These are phyloP conservation scores for Silene uniflora DNA, from an alignment of 148 eudicot species.

Conservation along the genomic window DNA sequence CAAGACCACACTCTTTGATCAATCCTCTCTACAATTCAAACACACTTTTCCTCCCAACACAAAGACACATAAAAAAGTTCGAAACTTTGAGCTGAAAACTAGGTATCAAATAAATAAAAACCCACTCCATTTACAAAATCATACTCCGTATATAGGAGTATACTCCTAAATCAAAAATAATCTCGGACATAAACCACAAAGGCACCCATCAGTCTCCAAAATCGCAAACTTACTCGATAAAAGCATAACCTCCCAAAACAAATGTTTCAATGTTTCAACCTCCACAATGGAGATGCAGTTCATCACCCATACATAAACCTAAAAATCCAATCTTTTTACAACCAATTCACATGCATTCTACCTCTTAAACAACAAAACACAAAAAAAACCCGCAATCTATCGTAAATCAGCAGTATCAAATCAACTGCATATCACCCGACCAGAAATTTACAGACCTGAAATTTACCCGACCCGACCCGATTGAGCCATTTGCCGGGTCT, in stretches of 20 bases:
- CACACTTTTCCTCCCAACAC: neutral
- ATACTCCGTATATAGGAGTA: no score
- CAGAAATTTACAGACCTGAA: no score
- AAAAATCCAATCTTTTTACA: neutral
- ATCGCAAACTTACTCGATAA: neutral
- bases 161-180: no score
- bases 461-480: no score
- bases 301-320: neutral
- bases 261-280: neutral
- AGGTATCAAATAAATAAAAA: neutral
- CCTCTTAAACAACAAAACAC: neutral
- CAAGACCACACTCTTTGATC: conserved; percentile 3
- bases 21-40: neutral
- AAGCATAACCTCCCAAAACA: neutral
- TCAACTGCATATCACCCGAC: no score
- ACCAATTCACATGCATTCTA: neutral
- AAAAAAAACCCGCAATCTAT: no score
- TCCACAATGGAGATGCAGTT: neutral
- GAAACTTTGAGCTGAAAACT: no score
- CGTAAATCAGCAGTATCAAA: no score
- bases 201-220: neutral
- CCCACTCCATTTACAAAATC: neutral
- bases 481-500: no score
- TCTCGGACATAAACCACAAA: no score
- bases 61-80: no score